Percentiles rank a stretch among this genome's conserved stretches.
These are phyloP conservation scores for Teratosphaeria viscida DNA, from an alignment of 2,329 filamentous ascomycete species.

Conservation along the genomic window DNA sequence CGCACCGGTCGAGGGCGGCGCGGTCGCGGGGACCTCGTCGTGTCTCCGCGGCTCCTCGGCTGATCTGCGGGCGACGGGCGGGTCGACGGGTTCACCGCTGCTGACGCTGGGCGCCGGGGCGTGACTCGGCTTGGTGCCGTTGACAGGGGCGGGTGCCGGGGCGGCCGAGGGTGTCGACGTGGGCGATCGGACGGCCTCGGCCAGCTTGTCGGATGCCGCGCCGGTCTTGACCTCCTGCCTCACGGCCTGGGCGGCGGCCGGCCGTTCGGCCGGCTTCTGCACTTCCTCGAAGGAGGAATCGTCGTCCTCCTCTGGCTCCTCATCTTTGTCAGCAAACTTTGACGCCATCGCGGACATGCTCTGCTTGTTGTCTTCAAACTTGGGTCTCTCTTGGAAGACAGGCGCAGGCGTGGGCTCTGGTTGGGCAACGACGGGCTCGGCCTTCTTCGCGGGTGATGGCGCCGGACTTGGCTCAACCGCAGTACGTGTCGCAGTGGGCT, in stretches of 20 bases:
- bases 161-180: neutral
- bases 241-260: conserved; percentile 18
- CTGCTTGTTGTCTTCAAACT: conserved; percentile 72
- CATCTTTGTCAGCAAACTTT: conserved; percentile 71
- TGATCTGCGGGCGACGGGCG: neutral
- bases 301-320: conserved; percentile 48
- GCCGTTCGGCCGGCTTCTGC: conserved; percentile 60
- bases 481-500: conserved; percentile 23
- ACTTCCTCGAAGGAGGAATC: conserved; percentile 82
- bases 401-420: conserved; percentile 39
- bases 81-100: neutral
- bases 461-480: conserved; percentile 30
- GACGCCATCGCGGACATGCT: conserved; percentile 77
- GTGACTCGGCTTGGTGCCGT: neutral
- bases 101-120: neutral
- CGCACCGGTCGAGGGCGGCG: neutral
- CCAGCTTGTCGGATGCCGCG: conserved; percentile 7
- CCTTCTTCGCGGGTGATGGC: conserved; percentile 34
- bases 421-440: conserved; percentile 28
- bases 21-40: neutral
- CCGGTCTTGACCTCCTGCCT: conserved; percentile 13
- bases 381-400: conserved; percentile 40
- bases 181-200: conserved; percentile 1
- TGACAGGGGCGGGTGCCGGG: neutral
- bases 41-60: neutral